Base-by-base conservation (phyloP, 2,329 filamentous ascomycete genomes). In the Orbilia oligospora region DNA sequence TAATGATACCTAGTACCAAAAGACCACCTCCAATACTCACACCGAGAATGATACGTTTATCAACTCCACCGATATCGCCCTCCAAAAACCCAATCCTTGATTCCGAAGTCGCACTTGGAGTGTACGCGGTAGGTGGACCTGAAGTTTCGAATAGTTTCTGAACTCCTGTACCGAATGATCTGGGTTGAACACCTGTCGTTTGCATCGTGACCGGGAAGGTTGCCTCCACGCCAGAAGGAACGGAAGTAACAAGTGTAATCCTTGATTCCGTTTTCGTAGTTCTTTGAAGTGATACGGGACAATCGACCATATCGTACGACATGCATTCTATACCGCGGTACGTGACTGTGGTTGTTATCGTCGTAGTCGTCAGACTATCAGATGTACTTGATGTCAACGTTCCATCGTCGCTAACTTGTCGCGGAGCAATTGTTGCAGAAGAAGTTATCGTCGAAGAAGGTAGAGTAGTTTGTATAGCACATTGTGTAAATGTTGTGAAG, bases 281-380 rank as follows among this genome's bases (percentile, higher is more conserved):
- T 14, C 82, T 85, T 80, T 88, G 88, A 14, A 87, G 83, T 0
- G 87, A 88, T 0, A 82, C 85, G 0, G 89, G 88, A 76, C 88
- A 90, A 80, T 87, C 86, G 36, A 86, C 80, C 0, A 88, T 71
- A 0, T 85, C 86, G 0, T 84, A 81, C 0, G 85, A 85, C 16
- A 82, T 38, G 81, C 88, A 90, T 8, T 82, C 83, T 0, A 86
- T 82, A n/a, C 85, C 87, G 0, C 85, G 86, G 63, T 86, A 86
- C 0, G 84, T 86, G 1, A 85, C 83, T 4, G 83, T 82, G 0
- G 84, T 85, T 2, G 82, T 85, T 0, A 86, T 83, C 0, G 86
- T 87, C 0, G 84, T 86, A 0, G 84, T 86, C 5, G 82, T 83
- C 46, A 85, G 78, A n/a, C 83, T 82, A 3, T 82, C 82, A 16